Conservation (phyloP, 2,329 filamentous ascomycete species). For the Aspergillus sp. region DNA sequence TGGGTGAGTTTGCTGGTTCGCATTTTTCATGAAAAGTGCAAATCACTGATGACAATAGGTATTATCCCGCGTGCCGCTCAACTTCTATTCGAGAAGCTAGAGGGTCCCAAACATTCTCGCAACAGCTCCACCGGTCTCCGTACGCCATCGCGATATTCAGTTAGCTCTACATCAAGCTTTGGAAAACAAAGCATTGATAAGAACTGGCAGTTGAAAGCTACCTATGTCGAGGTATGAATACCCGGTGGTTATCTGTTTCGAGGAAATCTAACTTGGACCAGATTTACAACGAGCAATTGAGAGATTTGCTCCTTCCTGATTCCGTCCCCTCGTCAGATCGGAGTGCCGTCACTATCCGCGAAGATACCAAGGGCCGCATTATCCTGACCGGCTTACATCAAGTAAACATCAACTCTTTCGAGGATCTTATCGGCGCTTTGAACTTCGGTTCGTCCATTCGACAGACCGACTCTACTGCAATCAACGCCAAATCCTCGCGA, state of each 20-base stretch:
- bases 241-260: neutral
- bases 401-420: slow-evolving; percentile 83
- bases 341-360: slow-evolving; percentile 80
- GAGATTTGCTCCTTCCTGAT: slow-evolving; percentile 84
- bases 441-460: slow-evolving; percentile 92
- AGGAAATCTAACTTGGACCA: slow-evolving; percentile 38
- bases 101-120: slow-evolving; percentile 58
- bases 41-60: slow-evolving; percentile 53
- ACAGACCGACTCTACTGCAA: slow-evolving; percentile 94
- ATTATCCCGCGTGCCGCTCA: slow-evolving; percentile 92
- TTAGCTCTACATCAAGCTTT: slow-evolving; percentile 51
- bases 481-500: slow-evolving; percentile 95
- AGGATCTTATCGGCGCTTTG: slow-evolving; percentile 84
- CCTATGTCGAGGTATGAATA: slow-evolving; percentile 70
- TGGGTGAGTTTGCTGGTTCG: slow-evolving; percentile 62
- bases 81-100: slow-evolving; percentile 83
- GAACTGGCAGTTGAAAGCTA: slow-evolving; percentile 88
- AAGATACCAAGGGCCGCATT: slow-evolving; percentile 93
- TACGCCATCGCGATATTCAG: slow-evolving; percentile 75
- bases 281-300: slow-evolving; percentile 96
- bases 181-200: slow-evolving; percentile 59
- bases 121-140: slow-evolving; percentile 75
- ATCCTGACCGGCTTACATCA: slow-evolving; percentile 87
- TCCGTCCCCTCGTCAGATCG: slow-evolving; percentile 68
- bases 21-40: neutral